Evolutionary conservation across 1,139 yeast species (phyloP).

Genomic region (Taphrina pruni): DNA sequence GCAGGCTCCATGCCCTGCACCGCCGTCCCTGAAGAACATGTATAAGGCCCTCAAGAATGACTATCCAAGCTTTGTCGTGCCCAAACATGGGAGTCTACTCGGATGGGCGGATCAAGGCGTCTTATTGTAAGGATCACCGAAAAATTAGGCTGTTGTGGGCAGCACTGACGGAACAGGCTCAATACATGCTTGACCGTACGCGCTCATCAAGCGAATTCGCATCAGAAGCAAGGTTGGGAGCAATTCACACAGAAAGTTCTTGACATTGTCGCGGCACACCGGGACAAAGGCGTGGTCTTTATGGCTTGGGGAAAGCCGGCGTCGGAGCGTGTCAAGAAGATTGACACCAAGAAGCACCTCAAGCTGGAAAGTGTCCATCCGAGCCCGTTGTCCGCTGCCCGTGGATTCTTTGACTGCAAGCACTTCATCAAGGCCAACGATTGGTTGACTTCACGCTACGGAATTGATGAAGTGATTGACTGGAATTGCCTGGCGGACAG

Average conservation of each 20-base stretch:
- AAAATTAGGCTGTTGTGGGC: neutral
- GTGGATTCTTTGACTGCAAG: slow-evolving; percentile 77
- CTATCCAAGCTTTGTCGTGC: slow-evolving; percentile 66
- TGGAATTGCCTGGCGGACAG: slow-evolving; percentile 58
- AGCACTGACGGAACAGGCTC: slow-evolving; percentile 51
- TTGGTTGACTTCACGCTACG: slow-evolving; percentile 64
- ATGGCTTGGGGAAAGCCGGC: slow-evolving; percentile 98
- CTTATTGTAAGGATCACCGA: slow-evolving; percentile 56
- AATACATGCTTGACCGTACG: slow-evolving; percentile 91
- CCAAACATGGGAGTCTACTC: slow-evolving; percentile 59
- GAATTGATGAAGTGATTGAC: slow-evolving; percentile 61
- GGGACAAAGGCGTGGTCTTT: slow-evolving; percentile 66
- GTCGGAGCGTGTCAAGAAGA: slow-evolving; percentile 65
- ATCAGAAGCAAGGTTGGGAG: slow-evolving; percentile 93
- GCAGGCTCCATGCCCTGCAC: slow-evolving; percentile 78
- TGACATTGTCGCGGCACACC: slow-evolving; percentile 56
- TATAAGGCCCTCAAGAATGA: slow-evolving; percentile 77
- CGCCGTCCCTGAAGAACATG: slow-evolving; percentile 88
- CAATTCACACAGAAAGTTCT: slow-evolving; percentile 77
- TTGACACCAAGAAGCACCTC: slow-evolving; percentile 51
- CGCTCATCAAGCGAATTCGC: slow-evolving; percentile 93
- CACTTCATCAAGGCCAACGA: slow-evolving; percentile 76
- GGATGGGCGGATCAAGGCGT: slow-evolving; percentile 93
- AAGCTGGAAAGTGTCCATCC: slow-evolving; percentile 87
- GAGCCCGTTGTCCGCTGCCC: slow-evolving; percentile 85